phyloP scores from a whole-genome alignment of 176 grass and related monocot genomes.

The Zea luxurians region DNA sequence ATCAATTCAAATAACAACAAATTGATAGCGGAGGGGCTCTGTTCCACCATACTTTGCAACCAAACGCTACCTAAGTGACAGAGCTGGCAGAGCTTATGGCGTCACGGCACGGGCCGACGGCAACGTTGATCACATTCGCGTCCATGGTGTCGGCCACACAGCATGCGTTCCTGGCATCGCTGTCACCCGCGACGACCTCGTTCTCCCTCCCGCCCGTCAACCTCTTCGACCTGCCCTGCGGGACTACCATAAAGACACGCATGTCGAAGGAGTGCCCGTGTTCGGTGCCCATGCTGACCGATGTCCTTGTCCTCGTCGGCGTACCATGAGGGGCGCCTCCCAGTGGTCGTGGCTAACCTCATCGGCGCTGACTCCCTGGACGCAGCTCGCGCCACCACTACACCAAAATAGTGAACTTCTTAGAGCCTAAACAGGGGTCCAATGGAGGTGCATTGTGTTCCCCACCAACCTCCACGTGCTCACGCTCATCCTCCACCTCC shows the following conservation, averaged over 20 bases:
- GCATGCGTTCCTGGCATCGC: too few species aligned
- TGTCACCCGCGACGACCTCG: background rate
- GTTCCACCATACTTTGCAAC: too few species aligned
- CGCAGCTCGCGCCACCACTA: slow-evolving; percentile 36
- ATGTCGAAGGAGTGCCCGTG: slow-evolving; percentile 40
- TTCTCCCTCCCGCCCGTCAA: slow-evolving; percentile 43
- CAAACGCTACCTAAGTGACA: too few species aligned
- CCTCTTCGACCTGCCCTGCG: slow-evolving; percentile 38
- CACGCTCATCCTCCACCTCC: slow-evolving; percentile 56
- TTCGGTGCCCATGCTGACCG: background rate
- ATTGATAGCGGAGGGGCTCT: too few species aligned
- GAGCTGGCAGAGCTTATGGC: too few species aligned
- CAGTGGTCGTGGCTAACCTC: slow-evolving; percentile 61
- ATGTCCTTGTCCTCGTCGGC: slow-evolving; percentile 2
- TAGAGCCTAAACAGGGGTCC: slow-evolving; percentile 43
- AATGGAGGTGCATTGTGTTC: slow-evolving; percentile 46
- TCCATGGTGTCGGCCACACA: too few species aligned
- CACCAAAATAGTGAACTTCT: too few species aligned
- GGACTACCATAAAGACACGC: slow-evolving; percentile 45
- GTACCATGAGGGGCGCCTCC: background rate
- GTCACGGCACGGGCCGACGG: too few species aligned
- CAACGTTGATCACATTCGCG: too few species aligned
- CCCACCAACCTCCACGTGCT: slow-evolving; percentile 54
- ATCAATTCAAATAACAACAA: too few species aligned
- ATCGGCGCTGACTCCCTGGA: slow-evolving; percentile 52